Evolutionary conservation across 2,329 filamentous ascomycete genomes (phyloP), one percentile per base, ranked within the genome.

Genomic region (Alternaria arborescens): DNA sequence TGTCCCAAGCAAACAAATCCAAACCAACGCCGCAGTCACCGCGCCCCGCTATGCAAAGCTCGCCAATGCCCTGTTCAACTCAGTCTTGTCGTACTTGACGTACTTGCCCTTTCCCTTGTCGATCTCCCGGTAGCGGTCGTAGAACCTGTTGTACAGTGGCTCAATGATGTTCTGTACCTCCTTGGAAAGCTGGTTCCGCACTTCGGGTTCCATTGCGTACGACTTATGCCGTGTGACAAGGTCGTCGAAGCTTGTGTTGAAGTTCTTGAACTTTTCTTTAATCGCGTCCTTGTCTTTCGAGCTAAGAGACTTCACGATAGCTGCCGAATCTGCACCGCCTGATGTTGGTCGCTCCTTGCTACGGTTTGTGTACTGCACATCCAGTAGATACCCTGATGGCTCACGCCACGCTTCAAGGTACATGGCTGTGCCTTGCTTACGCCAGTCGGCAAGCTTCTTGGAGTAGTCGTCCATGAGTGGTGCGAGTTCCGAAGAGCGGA

Each of bases 101-200:
- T 98, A 97, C 80, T 99, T 99, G 69, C 94, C 94, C 81, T 94
- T 96, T 61, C 95, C 95, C 83, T 97, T 97, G 81, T 98, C 94
- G 66, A 98, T 89, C 80, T 98, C 95, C 77, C 97, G 94, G 77
- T 99, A 99, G 28, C 94, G 87, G 80, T 98, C 95, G 89, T 93
- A 98, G 81, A 99, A 99, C 46, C 95, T 87, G 64, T 91, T 91
- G 81, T 99, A 99, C 14, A 99, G 85, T 55, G 94, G 94, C 81
- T 98, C 94, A 57, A 99, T 89, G 81, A 97, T 92, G 71, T 90
- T 89, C 77, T 95, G 92, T 65, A 98, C 90, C 74, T 97, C 94
- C 70, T 90, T 89, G 16, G 88, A 89, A 71, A 98, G 86, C 79
- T 91, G 88, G 64, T 88, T 86, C 43, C 93, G 87, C 32, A 98